Evolutionary conservation across 1,284 basidiomycete genomes (phyloP).

Genomic region (Trichosporon faecale): DNA sequence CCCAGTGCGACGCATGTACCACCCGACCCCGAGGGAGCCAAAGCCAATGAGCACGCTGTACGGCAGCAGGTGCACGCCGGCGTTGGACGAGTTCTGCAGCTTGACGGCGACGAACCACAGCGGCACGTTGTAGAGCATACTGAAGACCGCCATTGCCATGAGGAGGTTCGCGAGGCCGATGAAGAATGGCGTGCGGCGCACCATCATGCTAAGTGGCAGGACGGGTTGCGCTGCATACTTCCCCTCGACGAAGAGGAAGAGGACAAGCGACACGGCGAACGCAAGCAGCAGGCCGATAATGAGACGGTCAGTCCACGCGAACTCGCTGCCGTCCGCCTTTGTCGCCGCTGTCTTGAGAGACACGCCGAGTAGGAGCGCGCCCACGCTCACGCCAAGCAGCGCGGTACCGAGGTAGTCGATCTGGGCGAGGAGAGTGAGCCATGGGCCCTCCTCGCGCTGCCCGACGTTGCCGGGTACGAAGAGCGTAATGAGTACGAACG

Average conservation of each 20-base stretch:
- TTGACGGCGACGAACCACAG: constrained; percentile 85
- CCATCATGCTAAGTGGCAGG: constrained; percentile 73
- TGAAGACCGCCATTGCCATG: constrained; percentile 65
- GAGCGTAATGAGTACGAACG: constrained; percentile 18
- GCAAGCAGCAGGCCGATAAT: constrained; percentile 64
- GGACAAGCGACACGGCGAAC: constrained; percentile 58
- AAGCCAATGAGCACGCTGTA: constrained; percentile 61
- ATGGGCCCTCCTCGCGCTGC: constrained; percentile 52
- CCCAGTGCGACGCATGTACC: constrained; percentile 78
- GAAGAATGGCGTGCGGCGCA: constrained; percentile 64
- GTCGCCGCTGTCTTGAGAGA: constrained; percentile 65
- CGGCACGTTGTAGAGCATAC: constrained; percentile 83
- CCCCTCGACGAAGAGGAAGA: constrained; percentile 71
- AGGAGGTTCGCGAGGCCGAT: constrained; percentile 72
- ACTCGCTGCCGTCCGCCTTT: constrained; percentile 30
- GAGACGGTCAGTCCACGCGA: constrained; percentile 64
- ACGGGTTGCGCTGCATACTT: constrained; percentile 71
- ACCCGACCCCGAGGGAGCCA: constrained; percentile 80
- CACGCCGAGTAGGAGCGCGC: constrained; percentile 68
- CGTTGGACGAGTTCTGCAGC: constrained; percentile 65
- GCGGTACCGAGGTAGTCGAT: constrained; percentile 79
- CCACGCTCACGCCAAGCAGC: constrained; percentile 70
- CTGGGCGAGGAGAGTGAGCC: constrained; percentile 63
- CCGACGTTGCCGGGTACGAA: constrained; percentile 21
- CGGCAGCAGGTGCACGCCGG: constrained; percentile 81